Conservation (phyloP, 2,329 filamentous ascomycete genomes). For the Colletotrichum simmondsii region DNA sequence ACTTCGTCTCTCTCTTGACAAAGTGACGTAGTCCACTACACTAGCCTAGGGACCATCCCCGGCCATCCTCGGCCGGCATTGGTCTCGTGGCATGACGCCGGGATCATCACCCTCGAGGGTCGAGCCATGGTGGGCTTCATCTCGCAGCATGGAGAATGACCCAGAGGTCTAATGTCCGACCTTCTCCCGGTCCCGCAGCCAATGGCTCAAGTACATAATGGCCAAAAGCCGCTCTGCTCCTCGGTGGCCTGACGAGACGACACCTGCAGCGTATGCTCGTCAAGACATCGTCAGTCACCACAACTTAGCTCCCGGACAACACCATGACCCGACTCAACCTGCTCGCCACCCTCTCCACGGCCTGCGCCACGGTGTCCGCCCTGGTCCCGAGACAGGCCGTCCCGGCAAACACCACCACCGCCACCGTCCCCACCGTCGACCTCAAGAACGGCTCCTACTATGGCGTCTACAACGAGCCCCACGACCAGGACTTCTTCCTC, state of each 20-base stretch:
- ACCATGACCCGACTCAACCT: slow-evolving; percentile 26
- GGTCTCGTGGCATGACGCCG: slow-evolving; percentile 26
- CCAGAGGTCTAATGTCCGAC: slow-evolving; percentile 12
- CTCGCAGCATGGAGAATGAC: slow-evolving; percentile 11
- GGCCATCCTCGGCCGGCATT: not conserved
- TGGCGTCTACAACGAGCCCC: slow-evolving; percentile 51
- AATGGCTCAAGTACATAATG: slow-evolving; percentile 21
- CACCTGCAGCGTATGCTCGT: slow-evolving; percentile 7
- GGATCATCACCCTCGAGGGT: slow-evolving; percentile 1
- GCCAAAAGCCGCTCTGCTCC: not conserved
- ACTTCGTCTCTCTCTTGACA: not conserved
- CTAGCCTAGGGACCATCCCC: slow-evolving; percentile 3
- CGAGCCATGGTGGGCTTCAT: slow-evolving; percentile 24
- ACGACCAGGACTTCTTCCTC: slow-evolving; percentile 62
- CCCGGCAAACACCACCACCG: slow-evolving; percentile 9
- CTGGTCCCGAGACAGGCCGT: slow-evolving; percentile 24
- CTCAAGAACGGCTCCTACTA: slow-evolving; percentile 46
- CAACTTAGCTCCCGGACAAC: not conserved
- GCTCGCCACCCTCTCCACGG: slow-evolving; percentile 19
- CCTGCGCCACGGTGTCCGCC: slow-evolving; percentile 24
- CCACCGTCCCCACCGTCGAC: slow-evolving; percentile 21
- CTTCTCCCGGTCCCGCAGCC: slow-evolving; percentile 5
- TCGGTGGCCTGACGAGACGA: too few species aligned
- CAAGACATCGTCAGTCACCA: not conserved
- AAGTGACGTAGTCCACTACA: slow-evolving; percentile 22